phyloP scores from a whole-genome alignment of 805 yeast species.

The Saccharomycopsis vini region DNA sequence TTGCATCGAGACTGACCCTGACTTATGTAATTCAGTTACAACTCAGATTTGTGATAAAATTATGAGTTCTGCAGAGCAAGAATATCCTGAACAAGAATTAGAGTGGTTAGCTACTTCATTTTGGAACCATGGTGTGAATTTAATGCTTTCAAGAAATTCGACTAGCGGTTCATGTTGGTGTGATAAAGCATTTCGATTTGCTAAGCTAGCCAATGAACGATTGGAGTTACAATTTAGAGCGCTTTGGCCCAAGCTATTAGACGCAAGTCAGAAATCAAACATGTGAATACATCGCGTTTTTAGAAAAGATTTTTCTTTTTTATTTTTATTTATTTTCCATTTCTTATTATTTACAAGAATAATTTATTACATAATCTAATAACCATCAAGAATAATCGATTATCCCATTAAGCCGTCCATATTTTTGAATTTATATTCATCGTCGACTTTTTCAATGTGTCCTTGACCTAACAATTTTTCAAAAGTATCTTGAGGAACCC shows the following conservation, averaged over 20 bases:
- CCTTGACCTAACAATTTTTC: conserved; percentile 61
- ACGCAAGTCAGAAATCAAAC: not conserved
- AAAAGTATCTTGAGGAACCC: conserved; percentile 94
- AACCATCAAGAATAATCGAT: no score
- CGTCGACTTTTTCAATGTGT: conserved; percentile 52
- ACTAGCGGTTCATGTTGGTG: not conserved
- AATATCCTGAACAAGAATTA: not conserved
- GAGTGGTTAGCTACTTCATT: conserved; percentile 3
- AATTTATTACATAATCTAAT: no score
- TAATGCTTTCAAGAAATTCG: not conserved
- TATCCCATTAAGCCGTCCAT: not conserved
- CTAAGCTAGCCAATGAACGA: not conserved
- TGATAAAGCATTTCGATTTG: conserved; percentile 1
- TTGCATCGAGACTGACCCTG: not conserved
- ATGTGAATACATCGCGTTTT: not conserved
- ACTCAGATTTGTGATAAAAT: not conserved
- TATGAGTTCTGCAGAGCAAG: not conserved
- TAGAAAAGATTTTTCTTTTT: no score
- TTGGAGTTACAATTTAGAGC: not conserved
- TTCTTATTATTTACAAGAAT: no score
- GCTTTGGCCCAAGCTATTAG: not conserved
- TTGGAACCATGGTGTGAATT: conserved; percentile 1
- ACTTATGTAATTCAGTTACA: not conserved
- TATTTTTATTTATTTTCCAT: no score
- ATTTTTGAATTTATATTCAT: conserved; percentile 34